phyloP scores from a whole-genome alignment of 495 filamentous ascomycete genomes.

The Aspergillus sparsus region DNA sequence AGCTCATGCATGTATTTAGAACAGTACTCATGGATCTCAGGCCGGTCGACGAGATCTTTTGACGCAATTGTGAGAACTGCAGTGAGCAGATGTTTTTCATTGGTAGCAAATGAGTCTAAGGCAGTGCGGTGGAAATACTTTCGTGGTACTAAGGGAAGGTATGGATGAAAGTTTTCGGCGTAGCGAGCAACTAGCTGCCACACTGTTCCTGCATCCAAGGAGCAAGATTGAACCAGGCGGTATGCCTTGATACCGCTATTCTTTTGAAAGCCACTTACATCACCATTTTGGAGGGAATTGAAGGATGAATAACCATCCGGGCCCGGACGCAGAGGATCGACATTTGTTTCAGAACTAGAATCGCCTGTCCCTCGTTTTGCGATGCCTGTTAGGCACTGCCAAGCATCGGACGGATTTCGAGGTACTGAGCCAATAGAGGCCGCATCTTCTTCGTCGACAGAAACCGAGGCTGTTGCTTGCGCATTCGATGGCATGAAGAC shows the following conservation, averaged over 20 bases:
- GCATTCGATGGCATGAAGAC: constrained; percentile 42
- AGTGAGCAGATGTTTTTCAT: constrained; percentile 61
- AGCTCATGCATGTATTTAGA: constrained; percentile 64
- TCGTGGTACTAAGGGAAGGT: constrained; percentile 60
- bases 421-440: constrained; percentile 45
- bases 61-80: constrained; percentile 64
- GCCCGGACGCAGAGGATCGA: constrained; percentile 28
- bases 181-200: constrained; percentile 55
- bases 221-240: constrained; percentile 51
- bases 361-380: constrained; percentile 37
- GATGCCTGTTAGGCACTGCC: constrained; percentile 49
- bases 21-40: constrained; percentile 59
- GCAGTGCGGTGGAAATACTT: constrained; percentile 53
- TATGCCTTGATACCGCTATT: constrained; percentile 48
- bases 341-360: constrained; percentile 22
- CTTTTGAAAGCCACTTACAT: constrained; percentile 32
- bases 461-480: constrained; percentile 28
- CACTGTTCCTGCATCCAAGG: constrained; percentile 49
- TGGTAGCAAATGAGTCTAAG: constrained; percentile 50
- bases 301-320: constrained; percentile 31
- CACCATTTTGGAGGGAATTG: constrained; percentile 33
- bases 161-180: constrained; percentile 60
- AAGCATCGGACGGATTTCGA: constrained; percentile 51
- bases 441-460: constrained; percentile 44
- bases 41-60: constrained; percentile 58